Evolutionary conservation across 768 basidiomycete genomes (phyloP).

Genomic region (Tricholoma furcatifolium): DNA sequence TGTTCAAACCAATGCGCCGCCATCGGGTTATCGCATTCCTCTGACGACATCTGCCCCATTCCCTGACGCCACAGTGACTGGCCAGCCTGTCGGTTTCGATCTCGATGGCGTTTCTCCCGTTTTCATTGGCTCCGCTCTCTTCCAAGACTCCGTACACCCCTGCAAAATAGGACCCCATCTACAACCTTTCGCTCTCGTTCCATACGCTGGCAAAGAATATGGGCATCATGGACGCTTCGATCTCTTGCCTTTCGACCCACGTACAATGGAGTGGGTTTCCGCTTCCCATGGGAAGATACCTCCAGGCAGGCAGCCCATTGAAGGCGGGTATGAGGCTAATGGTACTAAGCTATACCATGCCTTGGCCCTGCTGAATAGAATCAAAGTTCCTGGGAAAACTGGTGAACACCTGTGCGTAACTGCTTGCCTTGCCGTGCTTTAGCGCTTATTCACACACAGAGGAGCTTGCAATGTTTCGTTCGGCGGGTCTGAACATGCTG

Average conservation of each 20-base stretch:
- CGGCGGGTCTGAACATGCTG: slow-evolving; percentile 40
- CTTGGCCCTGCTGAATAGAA: slow-evolving; percentile 45
- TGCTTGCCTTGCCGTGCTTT: neutral
- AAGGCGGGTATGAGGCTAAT: slow-evolving; percentile 74
- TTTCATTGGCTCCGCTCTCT: slow-evolving; percentile 73
- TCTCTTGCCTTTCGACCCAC: slow-evolving; percentile 64
- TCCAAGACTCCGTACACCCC: slow-evolving; percentile 70
- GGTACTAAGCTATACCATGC: slow-evolving; percentile 72
- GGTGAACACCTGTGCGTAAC: slow-evolving; percentile 62
- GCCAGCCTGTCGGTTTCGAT: slow-evolving; percentile 55
- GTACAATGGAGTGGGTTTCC: slow-evolving; percentile 73
- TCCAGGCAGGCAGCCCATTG: slow-evolving; percentile 53
- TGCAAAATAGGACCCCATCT: slow-evolving; percentile 76
- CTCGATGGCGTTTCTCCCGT: slow-evolving; percentile 55
- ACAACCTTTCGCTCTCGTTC: slow-evolving; percentile 48
- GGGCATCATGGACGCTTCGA: slow-evolving; percentile 69
- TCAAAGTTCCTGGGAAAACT: slow-evolving; percentile 72
- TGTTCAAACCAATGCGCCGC: slow-evolving; percentile 33
- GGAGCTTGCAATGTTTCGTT: slow-evolving; percentile 44
- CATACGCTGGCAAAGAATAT: slow-evolving; percentile 63
- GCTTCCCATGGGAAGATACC: slow-evolving; percentile 64
- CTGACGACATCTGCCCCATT: slow-evolving; percentile 44
- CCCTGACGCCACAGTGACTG: slow-evolving; percentile 40
- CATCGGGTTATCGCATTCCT: slow-evolving; percentile 68
- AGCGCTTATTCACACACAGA: slow-evolving; percentile 24